These are phyloP conservation scores for Diutina neorugosa DNA, from an alignment of 1,139 yeast genomes.

Conservation along the genomic window DNA sequence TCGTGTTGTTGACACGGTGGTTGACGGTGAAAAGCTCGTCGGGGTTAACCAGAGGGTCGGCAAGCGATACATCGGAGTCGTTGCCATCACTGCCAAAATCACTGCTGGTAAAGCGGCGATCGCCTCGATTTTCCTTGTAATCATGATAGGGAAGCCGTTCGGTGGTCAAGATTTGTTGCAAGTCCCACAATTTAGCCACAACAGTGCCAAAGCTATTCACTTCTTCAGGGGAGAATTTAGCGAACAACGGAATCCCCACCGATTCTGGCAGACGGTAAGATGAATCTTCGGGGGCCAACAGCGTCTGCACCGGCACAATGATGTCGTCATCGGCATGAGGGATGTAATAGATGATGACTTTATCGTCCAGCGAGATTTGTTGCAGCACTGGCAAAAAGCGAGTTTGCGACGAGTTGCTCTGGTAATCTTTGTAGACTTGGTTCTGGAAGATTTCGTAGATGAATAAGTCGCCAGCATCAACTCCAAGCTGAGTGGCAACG, in stretches of 20 bases:
- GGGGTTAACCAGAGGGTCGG: conserved; percentile 39
- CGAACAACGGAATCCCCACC: conserved; percentile 70
- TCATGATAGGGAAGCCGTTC: conserved; percentile 8
- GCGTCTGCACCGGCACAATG: conserved; percentile 59
- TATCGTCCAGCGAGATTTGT: conserved; percentile 51
- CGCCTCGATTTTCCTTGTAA: conserved; percentile 10
- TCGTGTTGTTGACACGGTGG: conserved; percentile 9
- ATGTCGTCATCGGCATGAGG: conserved; percentile 35
- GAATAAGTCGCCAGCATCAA: conserved; percentile 34
- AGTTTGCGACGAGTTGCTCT: conserved; percentile 44
- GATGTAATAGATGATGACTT: conserved; percentile 58
- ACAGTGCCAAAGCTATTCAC: conserved; percentile 40
- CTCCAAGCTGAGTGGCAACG: conserved; percentile 38
- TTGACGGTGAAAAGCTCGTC: conserved; percentile 41
- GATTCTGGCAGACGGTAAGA: conserved; percentile 24
- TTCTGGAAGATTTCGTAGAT: conserved; percentile 64
- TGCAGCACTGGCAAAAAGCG: conserved; percentile 60
- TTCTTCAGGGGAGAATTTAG: conserved; percentile 39
- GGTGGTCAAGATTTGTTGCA: background rate
- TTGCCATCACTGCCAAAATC: conserved; percentile 16
- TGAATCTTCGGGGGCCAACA: conserved; percentile 30
- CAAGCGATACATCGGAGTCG: conserved; percentile 38
- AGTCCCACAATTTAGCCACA: conserved; percentile 40
- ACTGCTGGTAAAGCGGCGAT: conserved; percentile 12
- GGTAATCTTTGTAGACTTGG: conserved; percentile 61